Evolutionary conservation across 2,329 filamentous ascomycete species (phyloP).

Genomic region (Pyrenophora graminea): DNA sequence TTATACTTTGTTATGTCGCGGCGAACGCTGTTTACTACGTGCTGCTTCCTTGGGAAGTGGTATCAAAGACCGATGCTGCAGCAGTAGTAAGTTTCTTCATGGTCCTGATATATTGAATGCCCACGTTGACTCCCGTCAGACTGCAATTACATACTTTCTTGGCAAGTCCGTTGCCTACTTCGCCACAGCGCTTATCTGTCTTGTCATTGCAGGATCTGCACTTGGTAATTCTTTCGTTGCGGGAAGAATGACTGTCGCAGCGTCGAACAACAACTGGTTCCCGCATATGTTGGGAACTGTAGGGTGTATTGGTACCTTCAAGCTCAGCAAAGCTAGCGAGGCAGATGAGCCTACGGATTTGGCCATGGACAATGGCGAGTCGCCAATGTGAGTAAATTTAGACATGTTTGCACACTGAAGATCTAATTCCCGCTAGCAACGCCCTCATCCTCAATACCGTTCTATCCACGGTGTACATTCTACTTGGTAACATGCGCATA

Average conservation of each 20-base stretch:
- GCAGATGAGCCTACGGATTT: slow-evolving; percentile 19
- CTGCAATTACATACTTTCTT: slow-evolving; percentile 54
- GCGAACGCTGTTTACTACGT: slow-evolving; percentile 68
- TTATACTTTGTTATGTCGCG: slow-evolving; percentile 63
- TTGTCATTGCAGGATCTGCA: slow-evolving; percentile 65
- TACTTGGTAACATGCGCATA: slow-evolving; percentile 65
- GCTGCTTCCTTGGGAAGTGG: slow-evolving; percentile 62
- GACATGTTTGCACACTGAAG: background rate
- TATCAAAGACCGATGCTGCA: slow-evolving; percentile 65
- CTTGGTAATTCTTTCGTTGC: slow-evolving; percentile 67
- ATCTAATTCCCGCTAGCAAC: slow-evolving; percentile 25
- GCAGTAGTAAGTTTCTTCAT: slow-evolving; percentile 58
- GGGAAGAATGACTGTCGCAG: slow-evolving; percentile 66
- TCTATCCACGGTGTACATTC: slow-evolving; percentile 61
- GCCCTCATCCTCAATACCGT: slow-evolving; percentile 40
- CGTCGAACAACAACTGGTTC: slow-evolving; percentile 47
- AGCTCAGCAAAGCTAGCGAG: slow-evolving; percentile 17
- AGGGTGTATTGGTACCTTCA: slow-evolving; percentile 36
- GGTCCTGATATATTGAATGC: background rate
- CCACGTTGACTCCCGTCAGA: slow-evolving; percentile 17
- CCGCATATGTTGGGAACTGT: slow-evolving; percentile 35
- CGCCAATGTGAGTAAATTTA: slow-evolving; percentile 36
- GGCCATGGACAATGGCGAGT: slow-evolving; percentile 41
- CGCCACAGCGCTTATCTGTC: slow-evolving; percentile 60
- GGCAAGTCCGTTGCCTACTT: slow-evolving; percentile 57